These are phyloP conservation scores for Aspergillus sp. DNA, from an alignment of 2,329 filamentous ascomycete species.

Conservation along the genomic window DNA sequence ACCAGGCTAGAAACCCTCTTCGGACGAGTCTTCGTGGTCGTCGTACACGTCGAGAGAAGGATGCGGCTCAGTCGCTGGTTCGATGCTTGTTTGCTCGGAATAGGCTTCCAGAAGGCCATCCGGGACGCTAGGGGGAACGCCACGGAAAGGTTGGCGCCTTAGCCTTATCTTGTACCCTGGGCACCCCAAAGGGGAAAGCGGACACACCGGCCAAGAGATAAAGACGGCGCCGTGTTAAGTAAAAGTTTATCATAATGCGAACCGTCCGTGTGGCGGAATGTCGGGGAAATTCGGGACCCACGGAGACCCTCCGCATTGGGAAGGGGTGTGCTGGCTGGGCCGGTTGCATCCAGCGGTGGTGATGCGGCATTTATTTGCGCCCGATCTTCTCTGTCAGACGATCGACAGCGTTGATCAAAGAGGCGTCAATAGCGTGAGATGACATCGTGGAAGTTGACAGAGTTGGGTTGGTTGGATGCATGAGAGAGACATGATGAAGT, in stretches of 20 bases:
- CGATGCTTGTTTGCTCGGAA: background rate
- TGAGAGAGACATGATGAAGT: no score
- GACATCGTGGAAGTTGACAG: no score
- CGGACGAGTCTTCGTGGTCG: no score
- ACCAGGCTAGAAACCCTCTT: background rate
- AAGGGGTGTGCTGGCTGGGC: background rate
- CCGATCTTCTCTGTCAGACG: no score
- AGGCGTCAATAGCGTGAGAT: no score
- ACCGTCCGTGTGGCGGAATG: background rate
- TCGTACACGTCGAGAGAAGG: background rate
- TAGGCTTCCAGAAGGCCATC: background rate
- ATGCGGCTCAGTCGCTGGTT: background rate
- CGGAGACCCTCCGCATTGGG: background rate
- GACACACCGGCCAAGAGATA: background rate
- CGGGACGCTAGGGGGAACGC: background rate
- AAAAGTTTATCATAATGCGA: conserved; percentile 1
- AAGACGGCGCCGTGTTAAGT: background rate
- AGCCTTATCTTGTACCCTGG: background rate
- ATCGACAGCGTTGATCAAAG: no score
- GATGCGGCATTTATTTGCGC: no score
- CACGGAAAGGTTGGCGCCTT: background rate
- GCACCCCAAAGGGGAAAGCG: background rate
- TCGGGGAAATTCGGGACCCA: background rate
- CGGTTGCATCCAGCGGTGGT: background rate
- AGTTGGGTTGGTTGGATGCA: no score